Evolutionary conservation across 305 asterid genomes (phyloP).

Genomic region (Petunia hybrid): DNA sequence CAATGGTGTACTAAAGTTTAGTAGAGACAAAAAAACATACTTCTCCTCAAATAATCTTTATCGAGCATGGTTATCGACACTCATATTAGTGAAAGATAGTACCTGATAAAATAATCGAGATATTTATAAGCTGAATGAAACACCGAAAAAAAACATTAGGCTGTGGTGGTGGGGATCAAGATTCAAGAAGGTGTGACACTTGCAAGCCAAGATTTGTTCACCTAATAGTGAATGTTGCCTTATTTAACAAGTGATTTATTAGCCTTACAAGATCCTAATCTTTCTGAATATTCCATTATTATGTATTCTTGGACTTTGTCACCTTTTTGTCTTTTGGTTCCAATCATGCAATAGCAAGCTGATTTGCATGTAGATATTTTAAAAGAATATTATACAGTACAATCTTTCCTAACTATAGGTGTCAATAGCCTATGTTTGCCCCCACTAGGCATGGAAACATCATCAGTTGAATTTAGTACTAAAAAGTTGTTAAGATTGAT

Average conservation of each 20-base stretch:
- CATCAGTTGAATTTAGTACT: conserved; percentile 34
- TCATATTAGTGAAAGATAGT: too few relatives aligned
- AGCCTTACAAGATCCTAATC: conserved; percentile 25
- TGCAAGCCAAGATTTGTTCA: conserved; percentile 27
- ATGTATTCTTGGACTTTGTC: conserved; percentile 29
- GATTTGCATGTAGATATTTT: conserved; percentile 19
- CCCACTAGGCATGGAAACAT: conserved; percentile 26
- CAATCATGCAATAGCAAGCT: not conserved
- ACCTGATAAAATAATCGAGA: too few relatives aligned
- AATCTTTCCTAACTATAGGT: conserved; percentile 24
- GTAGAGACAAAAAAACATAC: too few relatives aligned
- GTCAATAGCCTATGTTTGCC: conserved; percentile 36
- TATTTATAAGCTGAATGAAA: too few relatives aligned
- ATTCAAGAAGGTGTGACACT: not conserved
- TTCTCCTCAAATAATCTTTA: too few relatives aligned
- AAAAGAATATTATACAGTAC: not conserved
- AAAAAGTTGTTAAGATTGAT: conserved; percentile 39
- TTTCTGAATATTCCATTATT: conserved; percentile 23
- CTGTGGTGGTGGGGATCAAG: too few relatives aligned
- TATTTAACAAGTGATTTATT: conserved; percentile 23
- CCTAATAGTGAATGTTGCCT: conserved; percentile 22
- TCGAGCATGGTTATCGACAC: too few relatives aligned
- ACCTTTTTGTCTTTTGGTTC: conserved; percentile 4
- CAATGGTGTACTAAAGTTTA: too few relatives aligned
- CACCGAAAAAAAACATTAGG: too few relatives aligned